These are phyloP conservation scores for Penicillium robsamsonii DNA, from an alignment of 495 filamentous ascomycete genomes.

Conservation along the genomic window DNA sequence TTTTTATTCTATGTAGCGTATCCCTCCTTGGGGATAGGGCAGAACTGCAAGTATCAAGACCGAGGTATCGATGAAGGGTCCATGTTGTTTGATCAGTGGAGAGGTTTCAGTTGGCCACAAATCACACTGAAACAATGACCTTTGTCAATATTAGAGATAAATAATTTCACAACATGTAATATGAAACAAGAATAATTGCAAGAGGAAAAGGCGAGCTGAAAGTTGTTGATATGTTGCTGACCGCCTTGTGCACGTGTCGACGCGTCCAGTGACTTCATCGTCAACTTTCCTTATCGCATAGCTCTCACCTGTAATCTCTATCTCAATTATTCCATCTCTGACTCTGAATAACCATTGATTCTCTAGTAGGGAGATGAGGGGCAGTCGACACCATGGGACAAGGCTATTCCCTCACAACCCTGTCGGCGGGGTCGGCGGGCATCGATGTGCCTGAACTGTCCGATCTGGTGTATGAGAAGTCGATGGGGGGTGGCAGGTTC, in stretches of 20 bases:
- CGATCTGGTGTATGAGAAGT: constrained; percentile 87
- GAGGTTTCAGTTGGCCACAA: neutral
- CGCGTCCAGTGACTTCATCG: constrained; percentile 27
- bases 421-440: constrained; percentile 83
- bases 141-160: neutral
- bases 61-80: constrained; percentile 5
- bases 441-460: constrained; percentile 92
- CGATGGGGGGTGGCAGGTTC: constrained; percentile 89
- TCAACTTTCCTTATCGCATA: constrained; percentile 5
- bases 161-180: neutral
- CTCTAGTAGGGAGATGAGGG: constrained; percentile 37
- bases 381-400: constrained; percentile 75
- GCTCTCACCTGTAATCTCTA: neutral
- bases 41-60: constrained; percentile 9
- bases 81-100: neutral
- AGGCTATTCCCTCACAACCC: constrained; percentile 87
- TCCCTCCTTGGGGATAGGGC: neutral
- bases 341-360: constrained; percentile 1
- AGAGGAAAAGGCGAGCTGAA: neutral
- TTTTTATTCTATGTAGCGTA: neutral
- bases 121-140: neutral
- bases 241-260: constrained; percentile 28
- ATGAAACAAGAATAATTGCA: neutral
- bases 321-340: neutral
- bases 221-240: constrained; percentile 14